Percentiles rank a stretch among this genome's conserved stretches.
Evolutionary conservation across 805 yeast species (phyloP).

Genomic region (Candida alai): DNA sequence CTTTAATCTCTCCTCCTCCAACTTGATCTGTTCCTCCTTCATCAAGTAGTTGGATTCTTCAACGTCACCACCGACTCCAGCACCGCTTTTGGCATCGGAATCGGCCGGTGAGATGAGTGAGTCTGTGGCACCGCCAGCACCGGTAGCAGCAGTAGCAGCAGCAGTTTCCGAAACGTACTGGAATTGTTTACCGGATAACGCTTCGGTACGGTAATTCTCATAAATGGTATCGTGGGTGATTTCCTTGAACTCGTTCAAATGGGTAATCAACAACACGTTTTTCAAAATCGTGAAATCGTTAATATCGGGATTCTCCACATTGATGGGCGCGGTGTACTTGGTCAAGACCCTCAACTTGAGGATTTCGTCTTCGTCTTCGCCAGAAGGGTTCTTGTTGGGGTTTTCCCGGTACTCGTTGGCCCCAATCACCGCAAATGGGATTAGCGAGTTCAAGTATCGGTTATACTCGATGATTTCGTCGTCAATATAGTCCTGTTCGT

Average conservation of each 20-base stretch:
- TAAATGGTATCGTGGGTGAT: slow-evolving; percentile 81
- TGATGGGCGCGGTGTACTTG: slow-evolving; percentile 50
- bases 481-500: slow-evolving; percentile 46
- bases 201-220: slow-evolving; percentile 87
- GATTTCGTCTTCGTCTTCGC: slow-evolving; percentile 30
- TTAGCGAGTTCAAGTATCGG: slow-evolving; percentile 56
- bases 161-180: slow-evolving; percentile 21
- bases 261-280: slow-evolving; percentile 76
- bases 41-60: slow-evolving; percentile 33
- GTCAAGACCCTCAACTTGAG: slow-evolving; percentile 52
- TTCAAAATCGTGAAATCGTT: slow-evolving; percentile 80
- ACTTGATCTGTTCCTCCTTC: slow-evolving; percentile 84
- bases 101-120: slow-evolving; percentile 2
- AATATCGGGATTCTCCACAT: slow-evolving; percentile 66
- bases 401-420: slow-evolving; percentile 57
- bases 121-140: neutral
- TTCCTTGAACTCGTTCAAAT: slow-evolving; percentile 84
- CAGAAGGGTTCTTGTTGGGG: too few relatives aligned
- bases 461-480: slow-evolving; percentile 65
- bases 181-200: slow-evolving; percentile 61
- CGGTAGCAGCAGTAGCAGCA: neutral
- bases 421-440: slow-evolving; percentile 69
- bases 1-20: slow-evolving; percentile 83
- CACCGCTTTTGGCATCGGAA: slow-evolving; percentile 5
- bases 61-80: slow-evolving; percentile 5